Percentiles rank a stretch among this genome's conserved stretches.
Evolutionary conservation across 2,329 filamentous ascomycete genomes (phyloP).

Genomic region (Plenodomus tracheiphilus): DNA sequence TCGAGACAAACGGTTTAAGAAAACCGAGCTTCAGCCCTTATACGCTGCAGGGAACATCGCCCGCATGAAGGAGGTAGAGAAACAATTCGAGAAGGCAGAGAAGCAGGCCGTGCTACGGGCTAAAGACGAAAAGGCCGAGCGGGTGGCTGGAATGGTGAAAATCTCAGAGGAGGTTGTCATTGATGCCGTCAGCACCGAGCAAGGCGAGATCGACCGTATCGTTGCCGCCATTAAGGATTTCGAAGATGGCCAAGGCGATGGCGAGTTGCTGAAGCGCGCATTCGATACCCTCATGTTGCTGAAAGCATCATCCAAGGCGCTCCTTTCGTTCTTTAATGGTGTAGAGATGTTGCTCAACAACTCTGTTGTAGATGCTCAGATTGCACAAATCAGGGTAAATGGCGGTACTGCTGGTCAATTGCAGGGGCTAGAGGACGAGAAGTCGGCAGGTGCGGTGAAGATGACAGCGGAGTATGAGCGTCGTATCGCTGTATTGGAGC

Average conservation of each 20-base stretch:
- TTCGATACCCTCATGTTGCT: conserved; percentile 39
- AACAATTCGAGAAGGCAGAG: conserved; percentile 54
- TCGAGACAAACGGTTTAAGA: conserved; percentile 59
- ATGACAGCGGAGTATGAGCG: conserved; percentile 41
- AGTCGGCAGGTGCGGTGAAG: conserved; percentile 37
- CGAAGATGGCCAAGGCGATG: conserved; percentile 35
- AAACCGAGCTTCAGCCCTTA: conserved; percentile 56
- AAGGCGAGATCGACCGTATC: conserved; percentile 55
- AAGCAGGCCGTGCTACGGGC: conserved; percentile 55
- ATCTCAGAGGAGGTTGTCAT: conserved; percentile 56
- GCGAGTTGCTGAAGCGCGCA: conserved; percentile 28
- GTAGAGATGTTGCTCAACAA: conserved; percentile 56
- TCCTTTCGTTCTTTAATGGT: conserved; percentile 49
- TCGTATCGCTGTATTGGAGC: conserved; percentile 46
- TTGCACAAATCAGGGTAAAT: conserved; percentile 55
- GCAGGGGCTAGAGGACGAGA: conserved; percentile 40
- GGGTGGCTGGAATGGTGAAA: conserved; percentile 55
- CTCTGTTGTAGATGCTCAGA: conserved; percentile 57
- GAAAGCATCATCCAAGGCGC: conserved; percentile 44
- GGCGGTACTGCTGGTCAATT: conserved; percentile 48
- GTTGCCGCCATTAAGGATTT: conserved; percentile 47
- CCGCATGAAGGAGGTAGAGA: conserved; percentile 53
- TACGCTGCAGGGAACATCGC: conserved; percentile 57
- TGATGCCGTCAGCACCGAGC: conserved; percentile 55
- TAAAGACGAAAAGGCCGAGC: conserved; percentile 53